Base-by-base conservation (phyloP, 805 yeast species). In the Yarrowia sp. region DNA sequence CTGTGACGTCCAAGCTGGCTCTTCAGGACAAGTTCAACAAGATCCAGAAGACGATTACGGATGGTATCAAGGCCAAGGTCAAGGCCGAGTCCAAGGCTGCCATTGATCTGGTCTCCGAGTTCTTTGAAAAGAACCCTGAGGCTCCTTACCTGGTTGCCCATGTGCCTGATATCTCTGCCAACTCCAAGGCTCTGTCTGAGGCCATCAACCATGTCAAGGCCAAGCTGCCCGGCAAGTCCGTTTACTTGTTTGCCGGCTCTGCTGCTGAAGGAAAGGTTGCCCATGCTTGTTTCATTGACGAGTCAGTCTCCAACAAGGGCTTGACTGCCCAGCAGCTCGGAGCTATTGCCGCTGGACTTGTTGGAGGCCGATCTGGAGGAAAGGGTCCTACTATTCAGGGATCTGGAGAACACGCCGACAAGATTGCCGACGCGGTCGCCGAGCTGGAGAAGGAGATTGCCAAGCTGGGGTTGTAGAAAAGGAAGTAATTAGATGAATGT, bases 291-390 rank as follows among this genome's bases (percentile, higher is more conserved):
- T 95, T 86, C 78, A 81, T 95, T 60, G 84, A 93, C 1, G 86
- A 89, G 68, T 86, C 77, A 45, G 89, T 92, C 43, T 78, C 87
- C 69, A 80, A 80, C 51, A 92, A 92, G 70, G 81, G 91, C 18
- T 83, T 87, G 68, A 92, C 96, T 63, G 82, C 87, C 66, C 66
- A 73, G 58, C 92, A 84, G 33, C 82, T 92, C 70, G 96, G 96
- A 36, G 77, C 81, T 63, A 78, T 83, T 65, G 98, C 89, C 48
- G 80, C 92, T 50, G 77, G 80, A 41, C 80, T 81, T 71, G 85
- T 95, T 71, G 99, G 99, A 69, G 99, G 99, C 77, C 91, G 89
- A 77, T 96, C 97, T 66, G 99, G 99, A 79, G 99, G 99, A 77
- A 95, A 91, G 79, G 98, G 97, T 68, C 90, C 91, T 69, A 86